phyloP scores from a whole-genome alignment of 2,329 filamentous ascomycete species.

The Fusarium proliferatum region DNA sequence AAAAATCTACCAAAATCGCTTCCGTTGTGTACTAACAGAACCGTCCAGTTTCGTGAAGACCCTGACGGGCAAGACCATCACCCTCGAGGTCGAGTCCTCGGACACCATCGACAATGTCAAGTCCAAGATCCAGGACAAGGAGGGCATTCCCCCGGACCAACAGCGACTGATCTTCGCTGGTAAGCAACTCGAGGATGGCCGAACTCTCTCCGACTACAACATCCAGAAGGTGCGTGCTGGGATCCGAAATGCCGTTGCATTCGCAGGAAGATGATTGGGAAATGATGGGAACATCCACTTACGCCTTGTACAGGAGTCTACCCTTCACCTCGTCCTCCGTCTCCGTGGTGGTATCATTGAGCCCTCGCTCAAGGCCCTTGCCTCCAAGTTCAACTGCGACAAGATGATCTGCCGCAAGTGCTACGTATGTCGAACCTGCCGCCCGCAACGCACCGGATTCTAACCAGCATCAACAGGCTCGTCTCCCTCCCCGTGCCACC shows the following conservation, averaged over 20 bases:
- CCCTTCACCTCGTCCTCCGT: slow-evolving; percentile 97
- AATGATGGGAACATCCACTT: slow-evolving; percentile 41
- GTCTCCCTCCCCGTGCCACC: slow-evolving; percentile 97
- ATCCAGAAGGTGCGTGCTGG: slow-evolving; percentile 87
- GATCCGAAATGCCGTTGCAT: slow-evolving; percentile 14
- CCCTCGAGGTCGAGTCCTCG: slow-evolving; percentile 98
- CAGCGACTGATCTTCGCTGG: slow-evolving; percentile 99
- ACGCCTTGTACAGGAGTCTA: slow-evolving; percentile 79
- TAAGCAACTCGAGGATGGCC: slow-evolving; percentile 99
- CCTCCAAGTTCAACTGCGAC: slow-evolving; percentile 99
- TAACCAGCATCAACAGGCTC: slow-evolving; percentile 61
- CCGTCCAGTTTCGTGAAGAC: slow-evolving; percentile 95
- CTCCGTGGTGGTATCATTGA: slow-evolving; percentile 99
- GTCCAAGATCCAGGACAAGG: slow-evolving; percentile 99
- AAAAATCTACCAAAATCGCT: slow-evolving; percentile 33
- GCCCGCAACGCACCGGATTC: neutral
- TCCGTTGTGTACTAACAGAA: slow-evolving; percentile 45
- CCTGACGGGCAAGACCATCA: slow-evolving; percentile 99
- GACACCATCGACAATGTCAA: slow-evolving; percentile 99
- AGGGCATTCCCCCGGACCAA: slow-evolving; percentile 97
- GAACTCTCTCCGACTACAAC: slow-evolving; percentile 97
- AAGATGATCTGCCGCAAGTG: slow-evolving; percentile 99
- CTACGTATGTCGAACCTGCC: slow-evolving; percentile 76
- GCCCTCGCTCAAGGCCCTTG: slow-evolving; percentile 97
- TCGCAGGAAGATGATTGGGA: neutral